phyloP scores from a whole-genome alignment of 2,329 filamentous ascomycete genomes.

The Phyllosticta ampelicida region DNA sequence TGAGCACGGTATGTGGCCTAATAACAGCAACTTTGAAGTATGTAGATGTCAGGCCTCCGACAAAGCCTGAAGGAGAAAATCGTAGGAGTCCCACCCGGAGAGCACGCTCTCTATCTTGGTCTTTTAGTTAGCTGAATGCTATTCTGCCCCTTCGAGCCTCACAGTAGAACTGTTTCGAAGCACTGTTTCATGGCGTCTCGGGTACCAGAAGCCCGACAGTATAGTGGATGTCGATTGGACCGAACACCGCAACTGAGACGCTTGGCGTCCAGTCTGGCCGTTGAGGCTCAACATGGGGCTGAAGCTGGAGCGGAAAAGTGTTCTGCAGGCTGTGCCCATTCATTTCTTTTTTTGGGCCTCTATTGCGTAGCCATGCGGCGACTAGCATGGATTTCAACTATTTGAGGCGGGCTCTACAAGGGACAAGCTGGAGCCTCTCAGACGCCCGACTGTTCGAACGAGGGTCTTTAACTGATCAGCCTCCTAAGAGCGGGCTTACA shows the following conservation, averaged over 20 bases:
- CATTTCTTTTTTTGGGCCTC: neutral
- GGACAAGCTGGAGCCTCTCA: neutral
- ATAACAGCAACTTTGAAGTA: too few species aligned
- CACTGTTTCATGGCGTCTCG: neutral
- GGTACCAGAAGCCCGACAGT: neutral
- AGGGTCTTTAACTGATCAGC: neutral
- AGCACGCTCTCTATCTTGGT: too few species aligned
- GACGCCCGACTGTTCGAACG: neutral
- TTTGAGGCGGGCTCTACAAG: neutral
- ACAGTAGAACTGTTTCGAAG: neutral
- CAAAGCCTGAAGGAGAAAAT: too few species aligned
- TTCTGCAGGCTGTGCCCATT: neutral
- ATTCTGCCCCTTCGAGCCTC: too few species aligned
- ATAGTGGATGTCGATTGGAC: neutral
- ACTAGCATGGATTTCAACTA: neutral
- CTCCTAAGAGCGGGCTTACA: neutral
- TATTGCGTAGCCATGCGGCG: neutral
- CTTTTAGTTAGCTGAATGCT: too few species aligned
- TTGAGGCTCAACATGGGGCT: neutral
- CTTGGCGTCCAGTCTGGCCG: neutral
- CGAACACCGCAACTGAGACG: neutral
- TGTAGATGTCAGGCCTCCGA: too few species aligned
- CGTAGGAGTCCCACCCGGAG: too few species aligned
- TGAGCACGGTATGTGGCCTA: too few species aligned
- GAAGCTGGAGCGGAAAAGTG: neutral